Percentiles rank a stretch among this genome's conserved stretches.
phyloP scores from a whole-genome alignment of 306 rosid genomes.

The Cucumis hystrix region DNA sequence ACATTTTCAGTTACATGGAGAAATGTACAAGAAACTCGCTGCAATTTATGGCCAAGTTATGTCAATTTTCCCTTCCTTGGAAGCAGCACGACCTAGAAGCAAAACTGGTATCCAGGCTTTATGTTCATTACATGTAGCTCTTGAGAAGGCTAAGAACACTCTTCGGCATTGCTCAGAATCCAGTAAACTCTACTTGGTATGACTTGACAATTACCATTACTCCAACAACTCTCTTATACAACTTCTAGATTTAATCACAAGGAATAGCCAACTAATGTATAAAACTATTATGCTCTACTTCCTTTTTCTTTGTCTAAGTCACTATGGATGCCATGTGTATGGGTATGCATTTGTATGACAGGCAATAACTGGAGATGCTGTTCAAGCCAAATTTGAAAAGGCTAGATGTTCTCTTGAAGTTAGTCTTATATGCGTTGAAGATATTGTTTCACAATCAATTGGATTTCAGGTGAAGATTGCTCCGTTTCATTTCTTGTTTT shows the following conservation, averaged over 20 bases:
- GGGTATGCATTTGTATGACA: constrained; percentile 19
- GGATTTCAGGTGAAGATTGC: constrained; percentile 64
- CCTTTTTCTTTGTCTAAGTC: not conserved
- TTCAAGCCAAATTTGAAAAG: constrained; percentile 75
- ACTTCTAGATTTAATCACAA: not conserved
- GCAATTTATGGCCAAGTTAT: constrained; percentile 59
- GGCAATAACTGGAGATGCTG: constrained; percentile 96
- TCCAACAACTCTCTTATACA: not conserved
- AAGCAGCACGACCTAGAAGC: constrained; percentile 96
- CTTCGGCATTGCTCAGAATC: constrained; percentile 87
- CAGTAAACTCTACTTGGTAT: constrained; percentile 92
- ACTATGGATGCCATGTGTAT: constrained; percentile 10
- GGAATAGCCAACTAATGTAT: not conserved
- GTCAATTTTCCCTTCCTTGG: constrained; percentile 79
- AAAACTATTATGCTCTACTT: not conserved
- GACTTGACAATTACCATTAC: not conserved
- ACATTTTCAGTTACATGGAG: constrained; percentile 63
- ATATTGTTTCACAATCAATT: constrained; percentile 87
- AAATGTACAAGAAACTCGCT: constrained; percentile 84
- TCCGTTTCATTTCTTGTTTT: not conserved
- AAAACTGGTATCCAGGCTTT: constrained; percentile 89
- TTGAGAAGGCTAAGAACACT: constrained; percentile 79
- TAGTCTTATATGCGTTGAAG: constrained; percentile 74
- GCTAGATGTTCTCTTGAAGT: constrained; percentile 80
- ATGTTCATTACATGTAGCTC: constrained; percentile 85